phyloP scores from a whole-genome alignment of 2,329 filamentous ascomycete species.

The Pseudohalonectria lignicola region DNA sequence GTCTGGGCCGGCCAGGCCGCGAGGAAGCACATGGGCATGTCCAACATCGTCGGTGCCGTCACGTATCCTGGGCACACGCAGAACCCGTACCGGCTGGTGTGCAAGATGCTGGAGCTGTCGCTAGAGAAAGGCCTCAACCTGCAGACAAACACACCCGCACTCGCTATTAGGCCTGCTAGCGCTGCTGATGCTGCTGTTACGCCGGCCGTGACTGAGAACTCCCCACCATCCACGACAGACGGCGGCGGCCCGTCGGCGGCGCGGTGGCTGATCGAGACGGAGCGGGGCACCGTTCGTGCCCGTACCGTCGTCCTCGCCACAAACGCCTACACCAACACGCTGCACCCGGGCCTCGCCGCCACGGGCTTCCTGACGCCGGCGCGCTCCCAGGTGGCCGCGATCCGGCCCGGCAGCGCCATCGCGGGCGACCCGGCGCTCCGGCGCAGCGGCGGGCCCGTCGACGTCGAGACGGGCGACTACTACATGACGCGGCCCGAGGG shows the following conservation, averaged over 20 bases:
- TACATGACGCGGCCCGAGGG: slow-evolving; percentile 51
- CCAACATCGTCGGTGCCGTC: slow-evolving; percentile 26
- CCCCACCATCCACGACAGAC: background rate
- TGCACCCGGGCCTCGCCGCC: slow-evolving; percentile 33
- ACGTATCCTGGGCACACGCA: slow-evolving; percentile 35
- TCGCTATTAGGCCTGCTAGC: slow-evolving; percentile 9
- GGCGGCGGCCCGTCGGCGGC: background rate
- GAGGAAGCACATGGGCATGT: slow-evolving; percentile 16
- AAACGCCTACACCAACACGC: slow-evolving; percentile 37
- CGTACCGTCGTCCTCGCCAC: slow-evolving; percentile 37
- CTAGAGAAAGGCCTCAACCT: slow-evolving; percentile 33
- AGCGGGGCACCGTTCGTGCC: slow-evolving; percentile 27
- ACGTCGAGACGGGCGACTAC: slow-evolving; percentile 36
- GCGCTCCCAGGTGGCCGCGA: slow-evolving; percentile 38
- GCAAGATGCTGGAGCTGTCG: slow-evolving; percentile 30
- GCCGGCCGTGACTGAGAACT: background rate
- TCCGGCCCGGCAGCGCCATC: slow-evolving; percentile 22
- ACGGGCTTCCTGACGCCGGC: slow-evolving; percentile 57
- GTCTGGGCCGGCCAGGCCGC: slow-evolving; percentile 23
- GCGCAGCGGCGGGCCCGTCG: slow-evolving; percentile 2
- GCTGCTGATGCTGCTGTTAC: too few relatives aligned
- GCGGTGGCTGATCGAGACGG: slow-evolving; percentile 28
- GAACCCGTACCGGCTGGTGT: slow-evolving; percentile 39
- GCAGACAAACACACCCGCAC: slow-evolving; percentile 39
- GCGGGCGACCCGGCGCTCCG: background rate